Conservation (phyloP, 495 filamentous ascomycete species). For the Aspergillus kassunensis region DNA sequence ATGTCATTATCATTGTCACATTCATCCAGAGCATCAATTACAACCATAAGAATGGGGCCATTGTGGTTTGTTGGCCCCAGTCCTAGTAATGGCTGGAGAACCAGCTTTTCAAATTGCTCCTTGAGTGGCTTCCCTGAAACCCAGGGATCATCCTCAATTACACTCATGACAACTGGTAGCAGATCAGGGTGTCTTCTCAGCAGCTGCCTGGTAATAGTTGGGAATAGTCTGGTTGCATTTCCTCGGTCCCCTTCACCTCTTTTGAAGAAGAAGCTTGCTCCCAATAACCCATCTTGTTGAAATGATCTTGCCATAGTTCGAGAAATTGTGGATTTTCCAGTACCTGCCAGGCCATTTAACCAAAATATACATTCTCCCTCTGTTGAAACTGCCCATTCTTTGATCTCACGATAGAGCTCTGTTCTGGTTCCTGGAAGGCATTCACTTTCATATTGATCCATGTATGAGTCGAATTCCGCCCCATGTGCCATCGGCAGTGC, state of each 20-base stretch:
- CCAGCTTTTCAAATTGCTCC: too few relatives aligned
- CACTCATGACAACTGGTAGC: not conserved
- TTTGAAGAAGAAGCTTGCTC: not conserved
- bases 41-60: too few relatives aligned
- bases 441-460: not conserved
- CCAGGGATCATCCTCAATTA: too few relatives aligned
- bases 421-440: not conserved
- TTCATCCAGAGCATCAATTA: slow-evolving; percentile 35
- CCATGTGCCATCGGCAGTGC: slow-evolving; percentile 55
- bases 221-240: not conserved
- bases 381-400: not conserved
- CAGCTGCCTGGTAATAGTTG: not conserved
- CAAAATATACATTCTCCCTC: not conserved
- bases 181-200: not conserved
- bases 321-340: slow-evolving; percentile 4
- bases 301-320: not conserved
- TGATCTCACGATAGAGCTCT: not conserved
- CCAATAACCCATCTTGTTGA: not conserved
- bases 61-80: too few relatives aligned
- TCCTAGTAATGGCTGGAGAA: too few relatives aligned
- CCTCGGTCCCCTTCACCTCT: not conserved
- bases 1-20: slow-evolving; percentile 42
- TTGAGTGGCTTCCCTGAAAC: too few relatives aligned
- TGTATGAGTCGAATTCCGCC: slow-evolving; percentile 31
- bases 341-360: slow-evolving; percentile 1